Evolutionary conservation across 495 filamentous ascomycete species (phyloP), one percentile per base, ranked within the genome.

Genomic region (Filosporella fistucella): DNA sequence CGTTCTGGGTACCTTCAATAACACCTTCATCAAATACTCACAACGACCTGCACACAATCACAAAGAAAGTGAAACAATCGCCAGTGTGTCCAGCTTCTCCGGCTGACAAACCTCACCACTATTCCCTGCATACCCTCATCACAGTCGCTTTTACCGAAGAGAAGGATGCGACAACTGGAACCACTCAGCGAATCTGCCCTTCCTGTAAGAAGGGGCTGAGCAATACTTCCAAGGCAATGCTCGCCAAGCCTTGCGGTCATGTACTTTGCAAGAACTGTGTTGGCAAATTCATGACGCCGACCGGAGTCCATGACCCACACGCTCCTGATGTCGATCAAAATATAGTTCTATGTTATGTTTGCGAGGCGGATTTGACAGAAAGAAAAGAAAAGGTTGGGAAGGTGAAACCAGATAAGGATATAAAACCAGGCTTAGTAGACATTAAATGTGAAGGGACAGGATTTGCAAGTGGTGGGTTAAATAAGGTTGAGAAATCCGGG

Each of bases 161-260:
- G 49, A 77, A 78, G 24, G 80, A 82, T 45, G 58, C 72, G 3
- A 66, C 70, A 7, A 76, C 70, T 3, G 74, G 72, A 21, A 63
- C 69, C 8, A 52, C 69, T 8, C 71, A 74, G 30, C 73, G 85
- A 23, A 77, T 88, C 45, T 98, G 93, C 66, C 93, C 93, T 0
- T 85, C 85, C 42, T 98, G 93, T 67, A 85, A 86, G 56, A 96
- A 91, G 69, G 81, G 67, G 0, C 69, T 98, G 21, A 84, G 74
- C 53, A 97, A 97, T 63, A 76, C 83, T 4, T 82, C 86, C 13
- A 89, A 88, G 61, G 91, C 89, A 8, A 82, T 87, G 65, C 70
- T 98, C 10, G 86, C 89, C 2, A 93, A 90, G 64, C 90, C 91
- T 0, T 98, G 93, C 60, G 93, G 93, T 0, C 93, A 98, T 57